Evolutionary conservation across 2,329 filamentous ascomycete genomes (phyloP), one percentile per base, ranked within the genome.

Genomic region (Polytolypa hystricis): DNA sequence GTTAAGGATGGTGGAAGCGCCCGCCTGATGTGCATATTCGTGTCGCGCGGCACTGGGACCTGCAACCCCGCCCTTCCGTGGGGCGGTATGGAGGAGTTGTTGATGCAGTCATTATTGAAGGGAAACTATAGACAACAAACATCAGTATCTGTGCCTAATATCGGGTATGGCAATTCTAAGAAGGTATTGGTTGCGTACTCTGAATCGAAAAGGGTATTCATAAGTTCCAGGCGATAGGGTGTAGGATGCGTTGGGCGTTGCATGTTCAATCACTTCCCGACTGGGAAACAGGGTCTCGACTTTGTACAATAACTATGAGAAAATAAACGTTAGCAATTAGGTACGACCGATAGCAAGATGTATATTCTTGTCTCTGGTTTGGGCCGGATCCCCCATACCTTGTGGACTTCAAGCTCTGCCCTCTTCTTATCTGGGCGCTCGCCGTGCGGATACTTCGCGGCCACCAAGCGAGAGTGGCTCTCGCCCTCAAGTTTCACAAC

Each of bases 1-100:
- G 74, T 83, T 37, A 96, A 65, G 4, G 86, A 93, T 0, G 91
- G 91, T 4, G 91, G 91, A 8, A 98, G 68, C 0, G 87, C 93
- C 48, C 78, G 77, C 53, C 82, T 91, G 44, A 91, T 76, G 63
- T 98, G 91, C 31, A 63, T 65, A 38, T 58, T 55, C 6, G 53
- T 57, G 41, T 65, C 62, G 34, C 57, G 57, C 16, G 59, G 60
- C 44, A 67, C 57, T 40, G 68, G 64, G 4, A 68, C 51, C 39
- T 59, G 62, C 38, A 68, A 45, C 15, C 64, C 62, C 8, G 54
- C 57, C 34, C 67, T 57, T 40, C 60, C 66, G 39, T 68, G 49
- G 40, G 66, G 66, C 33, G 62, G 62, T 40, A 65, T 53, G 52
- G 65, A 53, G 44, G 56, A 64, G 35, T 64, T 65, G 28, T 61